A percentile compares a stretch with the other conserved stretches of the same genome.
phyloP scores from a whole-genome alignment of 148 eudicot genomes.

The Arctostaphylos glauca region DNA sequence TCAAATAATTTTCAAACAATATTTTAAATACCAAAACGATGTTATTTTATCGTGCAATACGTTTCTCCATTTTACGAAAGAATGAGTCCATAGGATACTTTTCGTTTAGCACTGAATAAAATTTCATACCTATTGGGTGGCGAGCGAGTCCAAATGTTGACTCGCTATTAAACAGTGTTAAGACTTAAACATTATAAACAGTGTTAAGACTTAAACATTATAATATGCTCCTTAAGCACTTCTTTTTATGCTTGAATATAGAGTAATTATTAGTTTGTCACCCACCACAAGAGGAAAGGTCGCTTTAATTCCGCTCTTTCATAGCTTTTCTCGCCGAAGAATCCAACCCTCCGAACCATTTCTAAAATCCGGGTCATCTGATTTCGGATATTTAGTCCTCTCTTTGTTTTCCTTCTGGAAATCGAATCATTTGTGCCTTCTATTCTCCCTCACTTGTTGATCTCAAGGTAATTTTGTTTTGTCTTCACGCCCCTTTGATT shows the following conservation, averaged over 20 bases:
- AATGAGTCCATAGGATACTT: too few relatives aligned
- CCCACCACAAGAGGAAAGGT: background rate
- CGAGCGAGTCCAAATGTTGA: background rate
- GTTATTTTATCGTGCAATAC: too few relatives aligned
- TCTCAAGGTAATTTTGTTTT: constrained; percentile 6
- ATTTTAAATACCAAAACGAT: too few relatives aligned
- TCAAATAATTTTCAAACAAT: too few relatives aligned
- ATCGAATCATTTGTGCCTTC: constrained; percentile 9
- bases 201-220: background rate
- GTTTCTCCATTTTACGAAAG: too few relatives aligned
- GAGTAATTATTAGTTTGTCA: background rate
- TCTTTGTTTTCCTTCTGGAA: background rate
- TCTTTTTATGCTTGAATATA: background rate
- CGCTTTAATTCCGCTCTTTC: constrained; percentile 6
- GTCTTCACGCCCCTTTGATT: background rate
- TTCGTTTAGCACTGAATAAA: too few relatives aligned
- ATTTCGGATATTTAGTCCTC: constrained; percentile 32
- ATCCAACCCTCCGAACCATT: background rate
- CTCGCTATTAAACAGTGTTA: background rate
- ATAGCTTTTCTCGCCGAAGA: background rate
- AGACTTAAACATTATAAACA: background rate
- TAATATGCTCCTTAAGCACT: background rate
- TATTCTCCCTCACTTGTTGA: background rate
- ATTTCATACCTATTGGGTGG: too few relatives aligned
- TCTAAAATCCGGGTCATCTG: constrained; percentile 15